Evolutionary conservation across 805 yeast genomes (phyloP).

Genomic region (Yamadazyma ubonensis): DNA sequence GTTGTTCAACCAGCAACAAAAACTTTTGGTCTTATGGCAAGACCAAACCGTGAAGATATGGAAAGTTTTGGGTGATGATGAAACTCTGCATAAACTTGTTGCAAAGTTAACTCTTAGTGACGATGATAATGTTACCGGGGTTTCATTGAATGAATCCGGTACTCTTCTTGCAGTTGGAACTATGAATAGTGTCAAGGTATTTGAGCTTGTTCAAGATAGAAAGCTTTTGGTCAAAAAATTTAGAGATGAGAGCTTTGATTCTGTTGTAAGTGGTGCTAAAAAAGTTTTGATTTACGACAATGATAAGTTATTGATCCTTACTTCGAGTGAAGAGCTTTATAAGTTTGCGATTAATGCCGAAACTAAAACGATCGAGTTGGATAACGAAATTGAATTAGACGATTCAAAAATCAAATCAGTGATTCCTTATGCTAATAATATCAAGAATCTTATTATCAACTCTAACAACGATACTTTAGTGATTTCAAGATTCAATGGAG

Average conservation of each 20-base stretch:
- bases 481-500: constrained; percentile 63
- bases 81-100: constrained; percentile 52
- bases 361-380: constrained; percentile 34
- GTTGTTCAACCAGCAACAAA: constrained; percentile 43
- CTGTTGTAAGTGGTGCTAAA: constrained; percentile 56
- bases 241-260: constrained; percentile 40
- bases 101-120: constrained; percentile 65
- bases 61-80: constrained; percentile 42
- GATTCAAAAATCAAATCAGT: constrained; percentile 13
- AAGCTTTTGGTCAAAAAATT: constrained; percentile 53
- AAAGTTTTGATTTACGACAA: constrained; percentile 46
- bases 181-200: constrained; percentile 63
- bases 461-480: constrained; percentile 48
- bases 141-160: constrained; percentile 64
- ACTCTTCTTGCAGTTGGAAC: constrained; percentile 71
- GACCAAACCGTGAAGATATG: constrained; percentile 82
- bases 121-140: constrained; percentile 76
- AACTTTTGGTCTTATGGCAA: constrained; percentile 72
- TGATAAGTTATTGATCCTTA: constrained; percentile 49
- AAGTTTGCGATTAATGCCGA: constrained; percentile 37
- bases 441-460: constrained; percentile 53
- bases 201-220: constrained; percentile 50
- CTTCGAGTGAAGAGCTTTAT: constrained; percentile 62
- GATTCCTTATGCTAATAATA: constrained; percentile 45
- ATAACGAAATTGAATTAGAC: constrained; percentile 40